Evolutionary conservation across 2,329 filamentous ascomycete species (phyloP).

Genomic region (Dactylella cylindrospora): DNA sequence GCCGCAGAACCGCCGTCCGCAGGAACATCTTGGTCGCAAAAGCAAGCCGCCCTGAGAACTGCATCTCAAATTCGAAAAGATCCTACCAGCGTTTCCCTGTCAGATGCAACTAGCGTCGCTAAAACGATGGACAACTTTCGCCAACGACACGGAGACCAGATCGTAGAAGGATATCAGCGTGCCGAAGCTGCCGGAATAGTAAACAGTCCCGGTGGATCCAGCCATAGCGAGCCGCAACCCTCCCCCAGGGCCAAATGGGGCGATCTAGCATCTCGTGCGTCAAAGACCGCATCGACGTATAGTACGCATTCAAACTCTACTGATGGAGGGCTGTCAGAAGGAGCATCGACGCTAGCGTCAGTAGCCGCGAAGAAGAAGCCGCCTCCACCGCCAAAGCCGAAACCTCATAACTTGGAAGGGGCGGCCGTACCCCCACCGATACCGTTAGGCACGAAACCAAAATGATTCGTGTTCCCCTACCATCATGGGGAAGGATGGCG

Average conservation of each 20-base stretch:
- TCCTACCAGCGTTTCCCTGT: slow-evolving; percentile 63
- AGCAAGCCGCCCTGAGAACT: slow-evolving; percentile 64
- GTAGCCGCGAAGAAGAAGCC: slow-evolving; percentile 43
- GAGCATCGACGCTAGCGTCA: slow-evolving; percentile 9
- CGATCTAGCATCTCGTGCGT: slow-evolving; percentile 11
- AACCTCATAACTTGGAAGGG: slow-evolving; percentile 22
- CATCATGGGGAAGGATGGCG: too few species aligned
- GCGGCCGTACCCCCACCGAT: slow-evolving; percentile 16
- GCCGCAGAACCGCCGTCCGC: slow-evolving; percentile 49
- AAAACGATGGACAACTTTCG: slow-evolving; percentile 69
- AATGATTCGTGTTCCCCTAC: too few species aligned
- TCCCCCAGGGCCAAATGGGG: slow-evolving; percentile 16
- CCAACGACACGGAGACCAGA: slow-evolving; percentile 68
- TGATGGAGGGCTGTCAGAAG: not conserved
- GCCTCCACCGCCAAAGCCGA: slow-evolving; percentile 45
- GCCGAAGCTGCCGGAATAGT: slow-evolving; percentile 54
- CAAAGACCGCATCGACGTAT: slow-evolving; percentile 6
- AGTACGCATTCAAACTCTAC: not conserved
- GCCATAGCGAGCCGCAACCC: not conserved
- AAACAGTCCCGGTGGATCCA: slow-evolving; percentile 14
- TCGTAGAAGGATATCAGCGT: slow-evolving; percentile 62
- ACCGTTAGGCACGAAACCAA: slow-evolving; percentile 31
- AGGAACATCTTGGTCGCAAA: slow-evolving; percentile 66
- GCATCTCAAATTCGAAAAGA: slow-evolving; percentile 63
- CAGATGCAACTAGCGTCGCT: slow-evolving; percentile 62